A percentile compares a stretch with the other conserved stretches of the same genome.
These are phyloP conservation scores for Pichia paraexigua DNA, from an alignment of 805 yeast genomes.

Conservation along the genomic window DNA sequence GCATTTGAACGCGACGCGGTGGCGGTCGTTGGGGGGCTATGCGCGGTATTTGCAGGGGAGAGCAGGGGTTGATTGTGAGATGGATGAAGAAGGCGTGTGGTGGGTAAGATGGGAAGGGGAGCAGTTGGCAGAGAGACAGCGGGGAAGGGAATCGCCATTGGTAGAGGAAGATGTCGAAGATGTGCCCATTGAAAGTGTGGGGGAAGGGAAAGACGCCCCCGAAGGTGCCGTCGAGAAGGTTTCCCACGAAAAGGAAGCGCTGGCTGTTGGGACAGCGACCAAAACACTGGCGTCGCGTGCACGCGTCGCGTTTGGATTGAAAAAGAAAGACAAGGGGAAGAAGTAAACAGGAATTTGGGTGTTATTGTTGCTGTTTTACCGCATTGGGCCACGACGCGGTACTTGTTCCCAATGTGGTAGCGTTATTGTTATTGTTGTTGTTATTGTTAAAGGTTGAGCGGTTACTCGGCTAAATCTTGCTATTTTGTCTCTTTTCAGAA, in stretches of 20 bases:
- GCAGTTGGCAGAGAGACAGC: not conserved
- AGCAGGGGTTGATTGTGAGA: not conserved
- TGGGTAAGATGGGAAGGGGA: not conserved
- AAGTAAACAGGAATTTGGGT: too few relatives aligned
- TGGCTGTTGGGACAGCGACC: not conserved
- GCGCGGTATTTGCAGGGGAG: not conserved
- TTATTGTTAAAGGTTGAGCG: not conserved
- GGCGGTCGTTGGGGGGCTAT: slow-evolving; percentile 51
- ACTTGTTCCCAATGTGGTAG: not conserved
- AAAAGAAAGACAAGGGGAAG: not conserved
- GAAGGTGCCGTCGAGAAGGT: too few relatives aligned
- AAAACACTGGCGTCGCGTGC: not conserved
- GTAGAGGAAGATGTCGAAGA: not conserved
- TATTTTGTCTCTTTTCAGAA: not conserved
- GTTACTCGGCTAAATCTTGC: not conserved
- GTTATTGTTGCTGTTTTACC: not conserved
- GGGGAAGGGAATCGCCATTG: too few relatives aligned
- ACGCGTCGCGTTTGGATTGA: not conserved
- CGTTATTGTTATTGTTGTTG: not conserved
- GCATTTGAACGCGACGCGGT: slow-evolving; percentile 85
- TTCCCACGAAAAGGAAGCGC: not conserved
- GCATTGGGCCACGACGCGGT: not conserved
- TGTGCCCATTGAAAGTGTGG: not conserved
- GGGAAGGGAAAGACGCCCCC: not conserved
- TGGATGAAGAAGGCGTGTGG: not conserved